Base-by-base conservation (phyloP, 306 rosid genomes). In the Cucurbita moschata region DNA sequence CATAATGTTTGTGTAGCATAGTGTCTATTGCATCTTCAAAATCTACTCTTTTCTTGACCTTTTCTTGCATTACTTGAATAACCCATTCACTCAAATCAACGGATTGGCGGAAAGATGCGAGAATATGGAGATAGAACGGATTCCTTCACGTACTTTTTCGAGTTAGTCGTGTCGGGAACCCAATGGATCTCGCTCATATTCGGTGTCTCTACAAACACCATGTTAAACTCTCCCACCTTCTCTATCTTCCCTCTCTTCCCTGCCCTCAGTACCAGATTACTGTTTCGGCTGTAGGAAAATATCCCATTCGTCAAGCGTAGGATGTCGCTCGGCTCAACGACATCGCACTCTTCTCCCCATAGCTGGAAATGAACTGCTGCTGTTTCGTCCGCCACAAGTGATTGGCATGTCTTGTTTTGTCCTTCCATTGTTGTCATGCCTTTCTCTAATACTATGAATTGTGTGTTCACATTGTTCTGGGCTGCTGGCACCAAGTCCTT, bases 121-220 rank as follows among this genome's bases (percentile, higher is more conserved):
- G 96, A 89, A 14, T 76, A 82, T 10, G 93, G 83, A 6, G 93
- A 92, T 44, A 88, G 64, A 37, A 90, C 78, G 49, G 77, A 47
- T 3, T 87, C 88, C 44, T 81, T 86, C 21, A 87, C 79, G 47
- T 86, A 88, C 80, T 67, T 84, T 15, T 56, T 86, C 5, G 91
- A 72, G 79, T 84, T 71, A 7, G 16, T 79, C 1, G 87, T 87
- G 39, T 88, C 88, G 35, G 78, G 89, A 83, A 83, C 66, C 96
- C 98, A 92, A 23, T 75, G 89, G 71, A 90, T 90, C 84, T 92
- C 91, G 21, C 98, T 88, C 89, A 92, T 81, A 78, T 92, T 92
- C 5, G 98, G 96, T 3, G 90, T 86, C 86, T 90, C 96, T 46
- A 84, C 90, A 72, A 40, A 90, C 9, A 87, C 80, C 96, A 90